Evolutionary conservation across 2,329 filamentous ascomycete species (phyloP), one percentile per base, ranked within the genome.

Genomic region (Nigrospora oryzae): DNA sequence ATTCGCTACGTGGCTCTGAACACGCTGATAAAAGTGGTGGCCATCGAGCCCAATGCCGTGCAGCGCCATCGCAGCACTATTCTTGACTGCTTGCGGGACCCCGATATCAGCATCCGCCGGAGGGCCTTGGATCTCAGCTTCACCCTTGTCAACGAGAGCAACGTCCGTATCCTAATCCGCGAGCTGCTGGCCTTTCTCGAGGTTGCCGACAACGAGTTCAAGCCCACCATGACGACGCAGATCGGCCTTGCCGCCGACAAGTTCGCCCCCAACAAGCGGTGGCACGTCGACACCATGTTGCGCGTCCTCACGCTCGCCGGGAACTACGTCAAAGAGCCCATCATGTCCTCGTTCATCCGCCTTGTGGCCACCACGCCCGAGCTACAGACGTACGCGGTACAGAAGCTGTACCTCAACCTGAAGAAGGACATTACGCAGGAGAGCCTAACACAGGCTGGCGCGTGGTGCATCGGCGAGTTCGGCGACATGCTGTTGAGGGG

Each of bases 381-480:
- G 55, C 73, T 97, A 35, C 93, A 98, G 64, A 95, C 90, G 1
- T 98, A 98, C 61, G 90, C 89, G 1, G 91, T 91, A 5, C 93
- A 96, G 60, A 98, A 97, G 64, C 74, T 98, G 7, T 98, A 96
- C 63, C 74, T 83, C 16, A 86, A 86, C 49, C 70, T 98, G 45
- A 95, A 93, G 64, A 93, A 95, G 53, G 93, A 98, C 56, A 96
- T 98, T 56, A 96, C 91, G 2, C 93, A 98, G 63, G 94, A 98
- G 66, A 94, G 89, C 51, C 70, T 98, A 51, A 96, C 89, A 10
- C 78, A 97, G 50, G 89, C 91, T 41, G 93, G 88, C 34, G 85
- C 93, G 7, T 98, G 93, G 93, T 94, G 93, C 44, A 95, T 98
- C 62, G 93, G 94, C 59, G 93, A 98, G 68, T 98, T 90, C 59